Percentiles rank a stretch among this genome's conserved stretches.
phyloP scores from a whole-genome alignment of 164 flowering plant genomes.

The Paratinospora sagittata region DNA sequence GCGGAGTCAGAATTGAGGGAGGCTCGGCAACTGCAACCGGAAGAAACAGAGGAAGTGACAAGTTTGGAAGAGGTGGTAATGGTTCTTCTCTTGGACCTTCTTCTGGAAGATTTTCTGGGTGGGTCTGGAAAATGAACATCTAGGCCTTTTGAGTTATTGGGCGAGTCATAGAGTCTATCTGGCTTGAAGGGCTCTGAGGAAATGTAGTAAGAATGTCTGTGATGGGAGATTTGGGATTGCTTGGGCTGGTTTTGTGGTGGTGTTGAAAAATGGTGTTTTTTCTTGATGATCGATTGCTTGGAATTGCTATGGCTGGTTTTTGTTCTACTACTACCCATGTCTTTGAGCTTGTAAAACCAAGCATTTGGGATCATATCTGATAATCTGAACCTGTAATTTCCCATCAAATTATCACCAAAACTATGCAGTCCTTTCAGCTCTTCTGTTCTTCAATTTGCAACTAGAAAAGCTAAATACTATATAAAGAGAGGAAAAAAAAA shows the following conservation, averaged over 20 bases:
- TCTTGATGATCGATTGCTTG: conserved; percentile 17
- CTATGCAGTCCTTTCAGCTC: not conserved
- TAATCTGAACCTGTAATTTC: conserved; percentile 57
- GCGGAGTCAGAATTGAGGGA: conserved; percentile 19
- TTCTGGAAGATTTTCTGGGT: conserved; percentile 34
- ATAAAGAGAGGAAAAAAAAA: too few relatives aligned
- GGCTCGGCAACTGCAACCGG: conserved; percentile 25
- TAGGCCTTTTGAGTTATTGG: conserved; percentile 21
- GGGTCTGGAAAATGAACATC: conserved; percentile 30
- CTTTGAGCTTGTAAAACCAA: conserved; percentile 80
- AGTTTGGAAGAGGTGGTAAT: conserved; percentile 28
- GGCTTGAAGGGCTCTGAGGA: conserved; percentile 29
- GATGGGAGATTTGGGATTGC: conserved; percentile 20
- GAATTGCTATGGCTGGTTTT: conserved; percentile 21
- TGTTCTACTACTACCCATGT: conserved; percentile 28
- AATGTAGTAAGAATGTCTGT: conserved; percentile 55
- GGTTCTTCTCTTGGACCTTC: conserved; percentile 24
- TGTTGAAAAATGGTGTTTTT: conserved; percentile 22
- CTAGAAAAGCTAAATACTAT: too few relatives aligned
- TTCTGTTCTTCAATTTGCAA: too few relatives aligned
- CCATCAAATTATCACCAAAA: conserved; percentile 36
- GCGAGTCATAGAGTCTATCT: conserved; percentile 19
- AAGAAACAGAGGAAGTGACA: conserved; percentile 26
- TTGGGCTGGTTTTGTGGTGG: conserved; percentile 12
- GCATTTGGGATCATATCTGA: conserved; percentile 84